phyloP scores from a whole-genome alignment of 2,329 filamentous ascomycete genomes.

The Madurella mycetomatis region DNA sequence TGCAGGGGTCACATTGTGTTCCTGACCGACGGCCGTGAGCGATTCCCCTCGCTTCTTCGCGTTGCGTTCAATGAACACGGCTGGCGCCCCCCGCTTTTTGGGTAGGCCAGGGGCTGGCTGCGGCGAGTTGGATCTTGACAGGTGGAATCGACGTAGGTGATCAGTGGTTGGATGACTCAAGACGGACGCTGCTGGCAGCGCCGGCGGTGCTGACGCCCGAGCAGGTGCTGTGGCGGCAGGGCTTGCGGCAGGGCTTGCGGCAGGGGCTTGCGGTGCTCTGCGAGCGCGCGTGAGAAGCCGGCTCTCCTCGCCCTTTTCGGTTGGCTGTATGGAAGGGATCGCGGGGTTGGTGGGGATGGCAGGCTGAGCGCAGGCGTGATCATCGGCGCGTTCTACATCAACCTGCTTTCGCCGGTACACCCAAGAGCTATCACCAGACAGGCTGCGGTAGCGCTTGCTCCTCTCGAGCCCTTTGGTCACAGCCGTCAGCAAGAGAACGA shows the following conservation, averaged over 20 bases:
- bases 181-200: neutral
- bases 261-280: constrained; percentile 19
- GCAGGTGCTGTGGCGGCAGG: constrained; percentile 1
- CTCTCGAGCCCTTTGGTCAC: constrained; percentile 45
- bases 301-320: constrained; percentile 37
- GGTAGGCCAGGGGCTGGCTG: constrained; percentile 14
- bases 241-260: constrained; percentile 5
- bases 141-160: constrained; percentile 25
- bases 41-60: constrained; percentile 23
- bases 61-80: constrained; percentile 25
- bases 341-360: constrained; percentile 22
- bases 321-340: constrained; percentile 47
- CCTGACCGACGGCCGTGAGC: constrained; percentile 8
- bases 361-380: constrained; percentile 27
- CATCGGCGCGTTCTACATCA: constrained; percentile 26
- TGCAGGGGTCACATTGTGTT: neutral
- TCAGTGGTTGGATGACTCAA: constrained; percentile 7
- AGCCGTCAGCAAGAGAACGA: constrained; percentile 17
- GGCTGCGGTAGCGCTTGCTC: constrained; percentile 49
- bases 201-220: neutral
- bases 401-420: constrained; percentile 52
- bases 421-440: constrained; percentile 37
- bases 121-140: constrained; percentile 20
- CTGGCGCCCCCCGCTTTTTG: constrained; percentile 24
- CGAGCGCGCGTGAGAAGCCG: constrained; percentile 14